These are phyloP conservation scores for Acer saccharum DNA, from an alignment of 345 rosid species.

Conservation along the genomic window DNA sequence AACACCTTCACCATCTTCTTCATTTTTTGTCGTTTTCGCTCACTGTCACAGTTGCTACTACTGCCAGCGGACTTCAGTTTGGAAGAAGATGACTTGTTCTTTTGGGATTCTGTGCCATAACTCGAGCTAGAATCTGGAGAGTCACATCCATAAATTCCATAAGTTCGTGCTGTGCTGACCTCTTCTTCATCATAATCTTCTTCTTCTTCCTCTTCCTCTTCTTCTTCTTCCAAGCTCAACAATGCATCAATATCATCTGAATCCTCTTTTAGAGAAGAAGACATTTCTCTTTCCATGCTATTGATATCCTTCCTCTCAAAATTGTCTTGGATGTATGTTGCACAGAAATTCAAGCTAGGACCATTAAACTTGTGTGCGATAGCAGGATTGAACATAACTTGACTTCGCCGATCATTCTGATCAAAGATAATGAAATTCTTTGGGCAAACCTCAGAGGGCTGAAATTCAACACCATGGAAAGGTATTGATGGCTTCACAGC, in stretches of 20 bases:
- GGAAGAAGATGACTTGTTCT: conserved; percentile 36
- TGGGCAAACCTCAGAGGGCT: conserved; percentile 69
- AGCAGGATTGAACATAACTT: conserved; percentile 78
- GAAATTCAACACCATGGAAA: conserved; percentile 64
- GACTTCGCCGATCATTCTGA: conserved; percentile 66
- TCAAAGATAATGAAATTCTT: conserved; percentile 65
- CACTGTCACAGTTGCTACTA: conserved; percentile 42
- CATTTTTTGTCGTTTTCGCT: conserved; percentile 63
- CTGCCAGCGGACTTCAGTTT: conserved; percentile 39
- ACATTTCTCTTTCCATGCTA: conserved; percentile 42
- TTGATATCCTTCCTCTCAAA: conserved; percentile 34
- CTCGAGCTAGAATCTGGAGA: conserved; percentile 64
- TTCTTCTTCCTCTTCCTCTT: conserved; percentile 46
- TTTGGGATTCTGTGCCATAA: conserved; percentile 41
- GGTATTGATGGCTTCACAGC: conserved; percentile 48
- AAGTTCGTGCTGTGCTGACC: conserved; percentile 68
- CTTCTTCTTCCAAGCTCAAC: conserved; percentile 70
- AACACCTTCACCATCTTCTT: conserved; percentile 76
- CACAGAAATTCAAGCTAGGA: conserved; percentile 43
- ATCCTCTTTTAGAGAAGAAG: conserved; percentile 65
- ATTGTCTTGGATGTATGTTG: conserved; percentile 43
- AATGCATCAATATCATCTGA: conserved; percentile 85
- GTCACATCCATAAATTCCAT: conserved; percentile 43
- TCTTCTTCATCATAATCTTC: conserved; percentile 62
- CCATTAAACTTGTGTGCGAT: conserved; percentile 55